phyloP scores from a whole-genome alignment of 1,284 basidiomycete genomes.

The Boletus chippewaensis region DNA sequence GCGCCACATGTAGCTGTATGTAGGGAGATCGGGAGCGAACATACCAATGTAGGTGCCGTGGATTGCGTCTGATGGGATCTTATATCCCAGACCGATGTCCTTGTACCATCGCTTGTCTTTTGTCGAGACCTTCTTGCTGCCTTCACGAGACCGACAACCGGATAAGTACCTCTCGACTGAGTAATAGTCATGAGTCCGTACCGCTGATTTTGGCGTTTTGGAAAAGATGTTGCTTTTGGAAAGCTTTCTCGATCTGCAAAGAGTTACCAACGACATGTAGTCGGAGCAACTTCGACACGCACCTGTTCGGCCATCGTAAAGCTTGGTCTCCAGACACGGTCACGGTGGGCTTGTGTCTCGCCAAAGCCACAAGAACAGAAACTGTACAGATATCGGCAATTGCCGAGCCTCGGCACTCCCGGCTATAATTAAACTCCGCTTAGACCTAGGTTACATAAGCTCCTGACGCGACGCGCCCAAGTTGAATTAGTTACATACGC shows the following conservation, averaged over 20 bases:
- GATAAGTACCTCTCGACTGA: conserved; percentile 12
- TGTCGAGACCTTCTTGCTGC: conserved; percentile 83
- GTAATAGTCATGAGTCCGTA: conserved; percentile 35
- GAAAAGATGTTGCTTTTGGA: conserved; percentile 97
- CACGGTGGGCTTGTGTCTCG: conserved; percentile 7
- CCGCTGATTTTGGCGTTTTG: conserved; percentile 94
- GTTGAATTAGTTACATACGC: background rate
- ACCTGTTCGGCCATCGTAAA: conserved; percentile 30
- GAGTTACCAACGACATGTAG: background rate
- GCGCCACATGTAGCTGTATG: conserved; percentile 5
- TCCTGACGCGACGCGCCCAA: background rate
- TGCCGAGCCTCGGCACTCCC: conserved; percentile 26
- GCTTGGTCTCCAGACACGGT: conserved; percentile 15
- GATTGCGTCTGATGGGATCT: conserved; percentile 95
- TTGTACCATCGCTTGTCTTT: conserved; percentile 99
- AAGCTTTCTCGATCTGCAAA: conserved; percentile 84
- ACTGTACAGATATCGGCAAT: conserved; percentile 48
- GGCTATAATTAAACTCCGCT: no score
- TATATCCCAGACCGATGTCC: conserved; percentile 95
- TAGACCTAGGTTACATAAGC: no score
- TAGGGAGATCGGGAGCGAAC: conserved; percentile 27
- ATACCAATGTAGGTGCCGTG: conserved; percentile 94
- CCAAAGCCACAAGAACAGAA: conserved; percentile 37
- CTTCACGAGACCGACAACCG: conserved; percentile 35
- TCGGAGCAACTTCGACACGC: conserved; percentile 4